phyloP scores from a whole-genome alignment of 495 filamentous ascomycete species.

The Penicillium coprophilum region DNA sequence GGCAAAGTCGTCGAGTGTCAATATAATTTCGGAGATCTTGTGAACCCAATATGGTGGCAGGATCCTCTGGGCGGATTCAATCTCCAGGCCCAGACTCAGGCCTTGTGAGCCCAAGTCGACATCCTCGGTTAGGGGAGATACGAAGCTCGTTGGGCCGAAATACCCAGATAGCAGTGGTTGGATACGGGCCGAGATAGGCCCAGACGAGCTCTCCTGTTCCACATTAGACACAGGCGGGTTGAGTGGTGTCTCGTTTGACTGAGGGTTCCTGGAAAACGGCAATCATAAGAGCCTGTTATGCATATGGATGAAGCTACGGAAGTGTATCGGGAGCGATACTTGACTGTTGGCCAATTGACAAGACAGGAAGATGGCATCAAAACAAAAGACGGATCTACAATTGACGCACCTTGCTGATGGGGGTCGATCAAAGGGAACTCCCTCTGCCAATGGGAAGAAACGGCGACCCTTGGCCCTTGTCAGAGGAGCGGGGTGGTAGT shows the following conservation, averaged over 20 bases:
- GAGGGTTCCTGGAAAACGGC: constrained; percentile 5
- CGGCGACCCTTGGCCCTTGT: constrained; percentile 20
- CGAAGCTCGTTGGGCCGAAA: constrained; percentile 36
- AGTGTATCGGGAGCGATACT: background rate
- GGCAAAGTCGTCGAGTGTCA: constrained; percentile 22
- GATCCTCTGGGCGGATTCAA: constrained; percentile 7
- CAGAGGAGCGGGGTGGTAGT: constrained; percentile 44
- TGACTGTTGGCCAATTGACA: background rate
- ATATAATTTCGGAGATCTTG: constrained; percentile 23
- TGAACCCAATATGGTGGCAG: constrained; percentile 31
- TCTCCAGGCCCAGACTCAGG: constrained; percentile 11
- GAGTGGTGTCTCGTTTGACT: constrained; percentile 9
- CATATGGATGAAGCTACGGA: background rate
- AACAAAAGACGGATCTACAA: constrained; percentile 1
- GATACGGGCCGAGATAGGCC: constrained; percentile 1
- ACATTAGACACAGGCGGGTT: constrained; percentile 4
- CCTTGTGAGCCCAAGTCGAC: constrained; percentile 17
- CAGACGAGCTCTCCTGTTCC: background rate
- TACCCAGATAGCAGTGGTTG: constrained; percentile 29
- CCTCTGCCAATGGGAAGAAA: constrained; percentile 17
- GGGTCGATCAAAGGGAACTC: constrained; percentile 15
- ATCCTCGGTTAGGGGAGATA: constrained; percentile 25
- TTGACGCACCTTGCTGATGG: constrained; percentile 11
- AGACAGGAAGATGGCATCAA: background rate
- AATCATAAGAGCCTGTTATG: background rate